Evolutionary conservation across 2,329 filamentous ascomycete genomes (phyloP).

Genomic region (Neoarthrinium moseri): DNA sequence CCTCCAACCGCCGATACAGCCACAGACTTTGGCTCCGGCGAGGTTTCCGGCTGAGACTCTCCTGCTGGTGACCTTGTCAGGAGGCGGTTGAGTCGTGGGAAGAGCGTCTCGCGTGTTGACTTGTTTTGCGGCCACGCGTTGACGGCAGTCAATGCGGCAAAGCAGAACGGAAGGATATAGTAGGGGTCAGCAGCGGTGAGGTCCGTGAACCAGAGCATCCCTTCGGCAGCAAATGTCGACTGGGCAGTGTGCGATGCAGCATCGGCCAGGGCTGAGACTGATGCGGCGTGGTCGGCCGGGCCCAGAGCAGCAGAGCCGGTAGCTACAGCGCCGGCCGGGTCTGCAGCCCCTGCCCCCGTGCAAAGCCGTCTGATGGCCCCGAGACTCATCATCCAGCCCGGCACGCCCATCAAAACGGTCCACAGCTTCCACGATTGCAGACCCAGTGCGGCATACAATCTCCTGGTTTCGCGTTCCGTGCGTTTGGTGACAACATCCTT

Average conservation of each 20-base stretch:
- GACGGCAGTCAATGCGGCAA: slow-evolving; percentile 33
- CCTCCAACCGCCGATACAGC: background rate
- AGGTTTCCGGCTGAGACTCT: background rate
- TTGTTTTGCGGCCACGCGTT: slow-evolving; percentile 31
- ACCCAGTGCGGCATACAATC: slow-evolving; percentile 32
- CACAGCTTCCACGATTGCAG: slow-evolving; percentile 48
- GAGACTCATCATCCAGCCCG: slow-evolving; percentile 49
- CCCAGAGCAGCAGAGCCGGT: background rate
- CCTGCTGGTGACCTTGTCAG: background rate
- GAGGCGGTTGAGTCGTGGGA: background rate
- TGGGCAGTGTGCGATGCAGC: slow-evolving; percentile 11
- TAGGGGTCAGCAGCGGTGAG: slow-evolving; percentile 52
- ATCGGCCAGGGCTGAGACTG: slow-evolving; percentile 22
- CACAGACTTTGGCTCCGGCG: background rate
- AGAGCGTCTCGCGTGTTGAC: slow-evolving; percentile 8
- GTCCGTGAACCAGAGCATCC: slow-evolving; percentile 56
- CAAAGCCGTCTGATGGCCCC: slow-evolving; percentile 50
- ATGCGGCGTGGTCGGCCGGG: slow-evolving; percentile 4
- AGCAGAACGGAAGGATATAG: slow-evolving; percentile 41
- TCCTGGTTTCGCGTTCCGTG: slow-evolving; percentile 16
- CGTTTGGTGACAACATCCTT: slow-evolving; percentile 26
- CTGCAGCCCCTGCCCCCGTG: slow-evolving; percentile 10
- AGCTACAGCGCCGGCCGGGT: slow-evolving; percentile 7
- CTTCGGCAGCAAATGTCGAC: slow-evolving; percentile 44
- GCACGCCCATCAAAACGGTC: slow-evolving; percentile 36